Evolutionary conservation across 2,329 filamentous ascomycete genomes (phyloP).

Genomic region (Sordariomycetes sp.): DNA sequence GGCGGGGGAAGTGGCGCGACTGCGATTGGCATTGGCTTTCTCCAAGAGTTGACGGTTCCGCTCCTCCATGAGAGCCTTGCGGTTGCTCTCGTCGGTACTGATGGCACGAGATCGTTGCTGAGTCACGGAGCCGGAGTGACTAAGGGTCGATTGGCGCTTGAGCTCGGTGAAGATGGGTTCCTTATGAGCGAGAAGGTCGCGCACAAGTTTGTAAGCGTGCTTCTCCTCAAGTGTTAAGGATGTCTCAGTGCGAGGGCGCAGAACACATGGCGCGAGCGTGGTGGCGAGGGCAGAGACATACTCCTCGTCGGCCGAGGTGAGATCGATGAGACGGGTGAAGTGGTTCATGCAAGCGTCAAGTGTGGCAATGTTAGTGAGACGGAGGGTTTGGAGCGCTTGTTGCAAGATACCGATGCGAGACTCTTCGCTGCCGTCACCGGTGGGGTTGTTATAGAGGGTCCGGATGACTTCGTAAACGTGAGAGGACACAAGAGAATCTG

Average conservation of each 20-base stretch:
- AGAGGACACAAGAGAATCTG: constrained; percentile 95
- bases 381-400: constrained; percentile 88
- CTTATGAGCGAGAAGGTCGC: constrained; percentile 89
- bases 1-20: constrained; percentile 66
- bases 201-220: constrained; percentile 81
- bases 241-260: constrained; percentile 79
- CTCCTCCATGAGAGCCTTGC: constrained; percentile 89
- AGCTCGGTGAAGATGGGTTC: constrained; percentile 91
- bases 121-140: constrained; percentile 48
- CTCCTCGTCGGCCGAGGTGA: constrained; percentile 88
- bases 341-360: constrained; percentile 97
- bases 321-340: constrained; percentile 90
- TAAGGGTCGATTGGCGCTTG: constrained; percentile 74
- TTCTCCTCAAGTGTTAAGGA: constrained; percentile 93
- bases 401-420: constrained; percentile 85
- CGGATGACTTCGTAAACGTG: constrained; percentile 99
- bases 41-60: constrained; percentile 73
- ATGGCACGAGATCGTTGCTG: constrained; percentile 70
- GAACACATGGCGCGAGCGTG: constrained; percentile 71
- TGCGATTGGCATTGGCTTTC: constrained; percentile 53
- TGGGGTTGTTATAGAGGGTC: constrained; percentile 83
- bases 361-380: constrained; percentile 96
- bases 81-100: constrained; percentile 91
- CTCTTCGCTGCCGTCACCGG: constrained; percentile 65
- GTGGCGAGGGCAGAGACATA: constrained; percentile 71